phyloP scores from a whole-genome alignment of 345 rosid species.

The Salix koriyanagi region DNA sequence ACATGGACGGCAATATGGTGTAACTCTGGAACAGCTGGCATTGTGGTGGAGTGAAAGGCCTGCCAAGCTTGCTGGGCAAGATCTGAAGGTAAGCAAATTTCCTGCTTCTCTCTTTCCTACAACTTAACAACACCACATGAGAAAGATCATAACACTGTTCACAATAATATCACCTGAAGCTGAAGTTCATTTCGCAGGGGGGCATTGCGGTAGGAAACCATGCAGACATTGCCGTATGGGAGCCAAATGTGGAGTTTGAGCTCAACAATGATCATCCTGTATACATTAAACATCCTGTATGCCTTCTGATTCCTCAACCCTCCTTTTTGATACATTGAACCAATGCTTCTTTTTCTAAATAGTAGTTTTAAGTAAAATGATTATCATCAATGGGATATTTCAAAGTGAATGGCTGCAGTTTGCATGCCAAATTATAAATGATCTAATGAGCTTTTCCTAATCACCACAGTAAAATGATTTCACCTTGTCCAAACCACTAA shows the following conservation, averaged over 20 bases:
- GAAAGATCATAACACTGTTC: background rate
- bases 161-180: constrained; percentile 1
- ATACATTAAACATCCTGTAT: constrained; percentile 70
- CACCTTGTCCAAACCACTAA: background rate
- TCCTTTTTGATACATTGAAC: background rate
- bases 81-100: constrained; percentile 49
- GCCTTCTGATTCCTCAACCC: constrained; percentile 1
- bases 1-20: constrained; percentile 65
- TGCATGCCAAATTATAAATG: background rate
- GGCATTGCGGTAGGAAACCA: constrained; percentile 63
- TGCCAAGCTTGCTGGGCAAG: constrained; percentile 70
- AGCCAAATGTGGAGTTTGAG: constrained; percentile 64
- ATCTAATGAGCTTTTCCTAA: background rate
- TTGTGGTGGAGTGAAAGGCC: constrained; percentile 94
- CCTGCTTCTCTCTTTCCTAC: background rate
- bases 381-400: no score
- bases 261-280: constrained; percentile 59
- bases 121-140: background rate
- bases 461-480: background rate
- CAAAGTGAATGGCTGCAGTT: no score
- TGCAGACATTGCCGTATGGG: constrained; percentile 85
- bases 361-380: no score
- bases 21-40: constrained; percentile 63
- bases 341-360: background rate
- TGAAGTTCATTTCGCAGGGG: constrained; percentile 45